Conservation (phyloP, 108 stramenopile species). For the Pinguiococcus pyrenoidosus region DNA sequence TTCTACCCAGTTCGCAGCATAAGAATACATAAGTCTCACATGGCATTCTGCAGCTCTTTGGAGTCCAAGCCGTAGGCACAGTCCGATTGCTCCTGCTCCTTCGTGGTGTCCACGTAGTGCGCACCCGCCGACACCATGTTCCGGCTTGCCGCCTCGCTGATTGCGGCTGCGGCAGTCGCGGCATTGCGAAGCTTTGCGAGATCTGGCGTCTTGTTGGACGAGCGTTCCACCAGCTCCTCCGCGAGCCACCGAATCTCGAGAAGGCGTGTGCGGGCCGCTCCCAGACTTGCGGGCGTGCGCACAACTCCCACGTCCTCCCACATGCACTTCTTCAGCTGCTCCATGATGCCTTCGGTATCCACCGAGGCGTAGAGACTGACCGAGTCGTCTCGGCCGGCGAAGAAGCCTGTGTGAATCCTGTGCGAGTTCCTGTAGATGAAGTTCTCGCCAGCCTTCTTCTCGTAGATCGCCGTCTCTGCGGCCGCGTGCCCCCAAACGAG, state of each 20-base stretch:
- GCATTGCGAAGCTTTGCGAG: constrained; percentile 16
- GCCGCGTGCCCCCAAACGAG: constrained; percentile 77
- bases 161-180: constrained; percentile 4
- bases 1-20: too few relatives aligned
- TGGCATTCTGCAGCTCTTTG: too few relatives aligned
- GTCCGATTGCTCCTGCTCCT: not conserved
- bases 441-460: constrained; percentile 1
- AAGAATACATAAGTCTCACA: too few relatives aligned
- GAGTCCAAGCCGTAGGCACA: too few relatives aligned
- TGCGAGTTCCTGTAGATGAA: constrained; percentile 15
- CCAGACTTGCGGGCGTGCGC: constrained; percentile 52
- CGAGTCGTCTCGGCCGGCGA: not conserved
- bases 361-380: not conserved
- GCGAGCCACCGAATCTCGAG: not conserved
- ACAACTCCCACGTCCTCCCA: constrained; percentile 86
- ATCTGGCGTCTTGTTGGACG: not conserved
- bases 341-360: constrained; percentile 19
- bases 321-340: constrained; percentile 52
- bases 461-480: constrained; percentile 52
- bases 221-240: not conserved
- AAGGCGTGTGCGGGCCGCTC: constrained; percentile 26
- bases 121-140: constrained; percentile 9
- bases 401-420: constrained; percentile 2
- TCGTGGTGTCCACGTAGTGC: constrained; percentile 5
- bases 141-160: constrained; percentile 4